Conservation (phyloP, 2,329 filamentous ascomycete species). For the Pseudocercospora pini-densiflorae region DNA sequence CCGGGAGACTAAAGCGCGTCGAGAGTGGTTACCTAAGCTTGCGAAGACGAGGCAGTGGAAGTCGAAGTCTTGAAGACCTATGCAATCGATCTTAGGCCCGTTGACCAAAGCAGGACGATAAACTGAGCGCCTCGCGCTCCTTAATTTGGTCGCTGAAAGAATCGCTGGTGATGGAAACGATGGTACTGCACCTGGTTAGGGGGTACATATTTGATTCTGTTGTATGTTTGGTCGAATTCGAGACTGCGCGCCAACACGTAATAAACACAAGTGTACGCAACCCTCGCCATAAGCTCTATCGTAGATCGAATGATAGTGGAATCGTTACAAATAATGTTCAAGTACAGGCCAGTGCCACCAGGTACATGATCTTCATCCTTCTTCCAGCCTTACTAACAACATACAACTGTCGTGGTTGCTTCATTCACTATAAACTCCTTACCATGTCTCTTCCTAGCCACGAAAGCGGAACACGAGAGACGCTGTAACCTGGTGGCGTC, state of each 20-base stretch:
- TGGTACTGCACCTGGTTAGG: neutral
- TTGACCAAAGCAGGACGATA: too few relatives aligned
- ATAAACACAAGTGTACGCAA: too few relatives aligned
- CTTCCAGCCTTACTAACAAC: neutral
- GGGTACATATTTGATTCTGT: too few relatives aligned
- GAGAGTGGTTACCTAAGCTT: neutral
- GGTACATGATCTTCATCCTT: neutral
- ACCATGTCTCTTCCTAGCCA: neutral
- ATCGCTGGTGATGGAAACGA: neutral
- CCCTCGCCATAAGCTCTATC: neutral
- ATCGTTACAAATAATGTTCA: neutral
- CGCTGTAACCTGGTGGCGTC: neutral
- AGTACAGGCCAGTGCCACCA: neutral
- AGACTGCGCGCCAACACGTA: too few relatives aligned
- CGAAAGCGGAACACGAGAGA: neutral
- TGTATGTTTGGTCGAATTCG: too few relatives aligned
- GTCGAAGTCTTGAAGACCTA: neutral
- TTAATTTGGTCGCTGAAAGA: neutral
- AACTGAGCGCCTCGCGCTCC: neutral
- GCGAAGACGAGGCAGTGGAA: neutral
- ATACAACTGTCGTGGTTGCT: neutral
- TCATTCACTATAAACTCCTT: neutral
- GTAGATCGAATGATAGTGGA: neutral
- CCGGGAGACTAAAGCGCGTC: too few relatives aligned
- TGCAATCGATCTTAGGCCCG: too few relatives aligned